phyloP scores from a whole-genome alignment of 768 basidiomycete species.

The Lentinula raphanica region DNA sequence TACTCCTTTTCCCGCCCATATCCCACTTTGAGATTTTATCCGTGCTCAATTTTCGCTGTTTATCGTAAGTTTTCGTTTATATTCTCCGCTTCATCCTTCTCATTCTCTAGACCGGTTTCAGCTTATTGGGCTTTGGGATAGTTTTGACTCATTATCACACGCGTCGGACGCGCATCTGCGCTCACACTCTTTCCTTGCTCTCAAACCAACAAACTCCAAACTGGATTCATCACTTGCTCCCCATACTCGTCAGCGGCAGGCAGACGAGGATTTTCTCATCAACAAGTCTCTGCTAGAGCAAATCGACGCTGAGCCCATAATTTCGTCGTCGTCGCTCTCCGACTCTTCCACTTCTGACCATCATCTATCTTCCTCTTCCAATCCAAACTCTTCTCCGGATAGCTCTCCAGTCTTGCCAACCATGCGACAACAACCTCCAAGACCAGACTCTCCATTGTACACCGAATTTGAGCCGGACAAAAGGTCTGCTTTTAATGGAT shows the following conservation, averaged over 20 bases:
- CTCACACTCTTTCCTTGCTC: neutral
- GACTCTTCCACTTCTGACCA: constrained; percentile 34
- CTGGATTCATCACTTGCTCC: constrained; percentile 46
- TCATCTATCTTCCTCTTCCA: constrained; percentile 36
- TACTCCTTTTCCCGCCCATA: constrained; percentile 20
- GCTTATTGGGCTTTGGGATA: constrained; percentile 17
- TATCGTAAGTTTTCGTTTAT: neutral
- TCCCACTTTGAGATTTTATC: constrained; percentile 3
- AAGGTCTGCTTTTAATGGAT: neutral
- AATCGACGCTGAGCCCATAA: constrained; percentile 70
- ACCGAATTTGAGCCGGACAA: constrained; percentile 1
- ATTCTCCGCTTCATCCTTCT: constrained; percentile 5
- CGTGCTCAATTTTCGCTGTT: neutral
- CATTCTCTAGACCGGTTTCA: constrained; percentile 14
- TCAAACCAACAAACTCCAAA: constrained; percentile 27
- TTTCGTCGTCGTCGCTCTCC: constrained; percentile 40
- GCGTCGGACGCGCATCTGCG: constrained; percentile 27
- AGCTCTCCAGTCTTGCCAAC: constrained; percentile 50
- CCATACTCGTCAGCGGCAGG: constrained; percentile 30
- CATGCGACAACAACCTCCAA: neutral
- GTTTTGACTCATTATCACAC: constrained; percentile 25
- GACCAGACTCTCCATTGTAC: constrained; percentile 2
- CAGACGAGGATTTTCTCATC: constrained; percentile 81
- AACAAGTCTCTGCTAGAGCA: constrained; percentile 81
- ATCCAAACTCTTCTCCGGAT: constrained; percentile 50